These are phyloP conservation scores for Fusarium continuum DNA, from an alignment of 2,329 filamentous ascomycete genomes.

Conservation along the genomic window DNA sequence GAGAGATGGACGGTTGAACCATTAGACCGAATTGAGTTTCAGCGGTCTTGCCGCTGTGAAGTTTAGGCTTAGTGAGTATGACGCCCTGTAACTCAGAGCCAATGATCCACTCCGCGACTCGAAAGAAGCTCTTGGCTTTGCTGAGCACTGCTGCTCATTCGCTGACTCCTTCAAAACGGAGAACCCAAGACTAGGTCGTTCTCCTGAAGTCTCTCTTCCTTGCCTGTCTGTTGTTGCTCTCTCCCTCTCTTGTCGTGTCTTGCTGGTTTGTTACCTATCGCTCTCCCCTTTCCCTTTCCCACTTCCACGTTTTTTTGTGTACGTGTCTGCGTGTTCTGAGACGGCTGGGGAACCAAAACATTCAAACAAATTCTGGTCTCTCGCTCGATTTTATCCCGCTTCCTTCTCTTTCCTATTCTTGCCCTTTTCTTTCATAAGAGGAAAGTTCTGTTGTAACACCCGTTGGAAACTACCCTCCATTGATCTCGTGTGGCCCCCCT, in stretches of 20 bases:
- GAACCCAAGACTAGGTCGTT: background rate
- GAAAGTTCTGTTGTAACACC: background rate
- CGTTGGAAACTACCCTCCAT: conserved; percentile 24
- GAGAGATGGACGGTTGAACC: conserved; percentile 2
- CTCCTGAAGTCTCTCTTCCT: conserved; percentile 9
- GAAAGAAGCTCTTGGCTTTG: background rate
- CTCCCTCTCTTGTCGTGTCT: conserved; percentile 8
- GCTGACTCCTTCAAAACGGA: background rate
- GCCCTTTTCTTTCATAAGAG: background rate
- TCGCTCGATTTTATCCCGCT: background rate
- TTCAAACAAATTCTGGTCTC: background rate
- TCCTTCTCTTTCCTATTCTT: background rate
- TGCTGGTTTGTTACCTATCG: conserved; percentile 2
- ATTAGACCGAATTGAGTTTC: conserved; percentile 22
- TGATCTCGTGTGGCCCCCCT: conserved; percentile 31
- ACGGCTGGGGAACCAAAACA: conserved; percentile 4
- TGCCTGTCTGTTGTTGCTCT: conserved; percentile 35
- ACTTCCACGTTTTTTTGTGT: conserved; percentile 30
- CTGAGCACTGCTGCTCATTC: conserved; percentile 7
- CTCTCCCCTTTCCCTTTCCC: conserved; percentile 15
- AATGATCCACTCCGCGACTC: background rate
- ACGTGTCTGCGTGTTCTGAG: background rate
- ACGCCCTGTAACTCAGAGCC: conserved; percentile 4
- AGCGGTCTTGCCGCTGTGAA: conserved; percentile 13
- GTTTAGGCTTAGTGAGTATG: conserved; percentile 13